Evolutionary conservation across 1,284 basidiomycete species (phyloP).

Genomic region (Puccinia brachypodii): DNA sequence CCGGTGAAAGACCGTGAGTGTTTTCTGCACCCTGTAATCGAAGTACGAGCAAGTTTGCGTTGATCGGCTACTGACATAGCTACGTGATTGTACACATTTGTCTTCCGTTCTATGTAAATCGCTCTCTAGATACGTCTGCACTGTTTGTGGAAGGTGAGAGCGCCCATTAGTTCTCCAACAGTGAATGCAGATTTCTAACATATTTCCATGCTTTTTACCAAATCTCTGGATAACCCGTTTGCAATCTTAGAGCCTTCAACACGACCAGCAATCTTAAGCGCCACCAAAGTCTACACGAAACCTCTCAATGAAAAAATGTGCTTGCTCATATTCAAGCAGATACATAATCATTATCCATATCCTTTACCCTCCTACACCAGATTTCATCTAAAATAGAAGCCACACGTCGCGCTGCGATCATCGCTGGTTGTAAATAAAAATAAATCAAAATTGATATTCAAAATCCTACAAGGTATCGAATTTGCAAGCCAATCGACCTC

Average conservation of each 20-base stretch:
- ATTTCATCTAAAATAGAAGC: too few species aligned
- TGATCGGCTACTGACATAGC: background rate
- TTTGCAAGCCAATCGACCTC: too few species aligned
- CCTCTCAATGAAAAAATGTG: conserved; percentile 1
- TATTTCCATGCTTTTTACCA: background rate
- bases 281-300: conserved; percentile 43
- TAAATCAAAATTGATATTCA: too few species aligned
- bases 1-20: conserved; percentile 47
- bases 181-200: background rate
- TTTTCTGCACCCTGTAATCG: background rate
- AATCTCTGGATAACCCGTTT: background rate
- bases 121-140: conserved; percentile 30
- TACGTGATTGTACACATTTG: background rate
- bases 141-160: conserved; percentile 42
- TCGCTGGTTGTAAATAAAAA: too few species aligned
- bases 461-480: too few species aligned
- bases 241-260: conserved; percentile 42
- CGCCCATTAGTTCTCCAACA: background rate
- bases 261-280: conserved; percentile 47
- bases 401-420: too few species aligned
- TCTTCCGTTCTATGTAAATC: background rate
- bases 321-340: background rate
- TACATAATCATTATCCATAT: too few species aligned
- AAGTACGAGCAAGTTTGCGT: background rate
- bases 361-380: too few species aligned